A percentile compares a stretch with the other conserved stretches of the same genome.
phyloP scores from a whole-genome alignment of 345 rosid genomes.

The Erucastrum elatum region DNA sequence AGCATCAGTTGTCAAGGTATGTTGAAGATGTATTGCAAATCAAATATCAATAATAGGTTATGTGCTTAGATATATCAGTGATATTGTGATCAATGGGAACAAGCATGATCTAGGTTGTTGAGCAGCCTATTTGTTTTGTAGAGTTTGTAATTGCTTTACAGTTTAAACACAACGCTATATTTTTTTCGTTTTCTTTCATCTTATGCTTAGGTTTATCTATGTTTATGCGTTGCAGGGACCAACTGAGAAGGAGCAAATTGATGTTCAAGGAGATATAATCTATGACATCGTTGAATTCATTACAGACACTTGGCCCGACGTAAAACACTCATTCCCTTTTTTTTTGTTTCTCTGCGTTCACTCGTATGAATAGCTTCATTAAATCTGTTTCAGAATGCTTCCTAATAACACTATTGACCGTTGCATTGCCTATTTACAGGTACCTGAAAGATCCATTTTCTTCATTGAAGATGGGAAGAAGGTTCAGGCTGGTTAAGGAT shows the following conservation, averaged over 20 bases:
- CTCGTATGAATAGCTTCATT: background rate
- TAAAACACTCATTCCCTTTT: constrained; percentile 30
- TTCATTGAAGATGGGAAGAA: constrained; percentile 91
- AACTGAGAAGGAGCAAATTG: constrained; percentile 93
- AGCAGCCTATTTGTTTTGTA: background rate
- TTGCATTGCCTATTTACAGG: constrained; percentile 45
- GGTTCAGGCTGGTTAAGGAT: constrained; percentile 57
- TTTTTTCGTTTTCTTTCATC: background rate
- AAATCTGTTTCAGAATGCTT: background rate
- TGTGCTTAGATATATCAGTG: background rate
- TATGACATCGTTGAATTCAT: constrained; percentile 82
- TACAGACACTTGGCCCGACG: constrained; percentile 87
- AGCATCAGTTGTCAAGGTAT: constrained; percentile 98
- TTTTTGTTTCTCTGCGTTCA: background rate
- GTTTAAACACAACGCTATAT: background rate
- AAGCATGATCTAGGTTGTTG: background rate
- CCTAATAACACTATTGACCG: background rate
- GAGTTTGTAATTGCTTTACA: background rate
- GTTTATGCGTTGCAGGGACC: constrained; percentile 68
- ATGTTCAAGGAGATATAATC: constrained; percentile 96
- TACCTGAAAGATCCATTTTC: constrained; percentile 78
- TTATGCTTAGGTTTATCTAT: background rate
- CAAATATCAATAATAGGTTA: background rate
- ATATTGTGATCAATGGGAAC: background rate
- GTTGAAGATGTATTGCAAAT: constrained; percentile 9